Percentiles rank a stretch among this genome's conserved stretches.
phyloP scores from a whole-genome alignment of 75 land plant genomes.

The Ceratopteris richardii region DNA sequence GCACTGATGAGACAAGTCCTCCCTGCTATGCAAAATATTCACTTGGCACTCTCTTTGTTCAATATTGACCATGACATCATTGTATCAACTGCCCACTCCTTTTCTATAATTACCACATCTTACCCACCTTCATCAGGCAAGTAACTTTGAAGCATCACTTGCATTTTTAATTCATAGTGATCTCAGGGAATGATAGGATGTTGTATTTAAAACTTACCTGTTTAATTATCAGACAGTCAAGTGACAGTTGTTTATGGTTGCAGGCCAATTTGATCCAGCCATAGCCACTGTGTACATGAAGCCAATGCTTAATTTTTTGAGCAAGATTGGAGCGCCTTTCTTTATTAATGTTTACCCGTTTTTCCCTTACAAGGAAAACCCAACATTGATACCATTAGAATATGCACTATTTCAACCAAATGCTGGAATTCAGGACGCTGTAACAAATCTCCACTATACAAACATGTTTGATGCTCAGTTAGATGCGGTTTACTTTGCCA shows the following conservation, averaged over 20 bases:
- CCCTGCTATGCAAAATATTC: constrained; percentile 57
- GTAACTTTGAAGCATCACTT: constrained; percentile 9
- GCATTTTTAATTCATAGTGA: no score
- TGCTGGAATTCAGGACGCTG: constrained; percentile 25
- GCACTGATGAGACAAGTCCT: constrained; percentile 24
- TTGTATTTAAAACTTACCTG: no score
- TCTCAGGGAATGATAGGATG: no score
- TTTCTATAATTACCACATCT: constrained; percentile 51
- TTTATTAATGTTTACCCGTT: constrained; percentile 64
- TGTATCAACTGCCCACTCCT: constrained; percentile 66
- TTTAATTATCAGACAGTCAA: no score
- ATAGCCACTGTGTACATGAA: constrained; percentile 13
- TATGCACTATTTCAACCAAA: constrained; percentile 36
- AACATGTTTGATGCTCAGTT: constrained; percentile 51
- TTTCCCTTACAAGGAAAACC: constrained; percentile 43
- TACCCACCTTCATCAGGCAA: constrained; percentile 71
- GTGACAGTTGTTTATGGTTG: no score
- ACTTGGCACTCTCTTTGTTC: constrained; percentile 39
- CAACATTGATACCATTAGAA: constrained; percentile 22
- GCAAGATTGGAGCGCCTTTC: constrained; percentile 32
- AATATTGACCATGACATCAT: constrained; percentile 30
- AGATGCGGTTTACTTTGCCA: constrained; percentile 49
- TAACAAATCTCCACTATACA: constrained; percentile 25
- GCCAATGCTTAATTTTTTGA: constrained; percentile 31
- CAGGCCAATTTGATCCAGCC: constrained; percentile 25